Conservation (phyloP, 192 early-diverging fungal genomes). For the Gamsiella multidivaricata region DNA sequence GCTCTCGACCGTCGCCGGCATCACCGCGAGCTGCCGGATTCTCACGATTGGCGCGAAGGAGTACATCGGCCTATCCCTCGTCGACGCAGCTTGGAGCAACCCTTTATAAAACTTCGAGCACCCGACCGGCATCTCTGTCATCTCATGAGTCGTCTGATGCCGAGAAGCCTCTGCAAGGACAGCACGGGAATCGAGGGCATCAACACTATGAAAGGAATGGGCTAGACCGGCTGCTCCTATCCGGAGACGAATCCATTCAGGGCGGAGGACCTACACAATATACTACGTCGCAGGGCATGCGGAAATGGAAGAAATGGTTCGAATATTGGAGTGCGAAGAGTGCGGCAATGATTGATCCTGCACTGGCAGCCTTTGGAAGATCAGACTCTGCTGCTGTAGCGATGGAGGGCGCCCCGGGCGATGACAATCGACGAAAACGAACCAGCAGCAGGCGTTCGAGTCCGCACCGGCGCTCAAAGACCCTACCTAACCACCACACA, state of each 20-base stretch:
- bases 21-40: not conserved
- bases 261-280: constrained; percentile 37
- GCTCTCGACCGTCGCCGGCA: constrained; percentile 21
- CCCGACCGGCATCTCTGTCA: constrained; percentile 12
- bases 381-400: constrained; percentile 11
- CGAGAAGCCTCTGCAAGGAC: constrained; percentile 10
- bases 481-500: not conserved
- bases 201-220: not conserved
- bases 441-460: constrained; percentile 30
- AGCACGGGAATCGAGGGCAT: not conserved
- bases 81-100: constrained; percentile 13
- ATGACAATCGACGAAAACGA: constrained; percentile 12
- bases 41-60: constrained; percentile 3
- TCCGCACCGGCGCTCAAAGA: constrained; percentile 15
- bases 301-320: constrained; percentile 53
- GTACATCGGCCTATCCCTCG: constrained; percentile 15
- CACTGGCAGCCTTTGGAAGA: constrained; percentile 43
- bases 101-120: not conserved
- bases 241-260: constrained; percentile 42
- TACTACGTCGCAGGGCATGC: constrained; percentile 50
- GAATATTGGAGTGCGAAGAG: constrained; percentile 50
- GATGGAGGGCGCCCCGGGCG: constrained; percentile 11
- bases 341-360: constrained; percentile 46
- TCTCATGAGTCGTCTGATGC: constrained; percentile 43
- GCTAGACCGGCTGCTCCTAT: constrained; percentile 6